A percentile compares a stretch with the other conserved stretches of the same genome.
Evolutionary conservation across 371 early-diverging fungal genomes (phyloP).

Genomic region (Actinomucor elegans): DNA sequence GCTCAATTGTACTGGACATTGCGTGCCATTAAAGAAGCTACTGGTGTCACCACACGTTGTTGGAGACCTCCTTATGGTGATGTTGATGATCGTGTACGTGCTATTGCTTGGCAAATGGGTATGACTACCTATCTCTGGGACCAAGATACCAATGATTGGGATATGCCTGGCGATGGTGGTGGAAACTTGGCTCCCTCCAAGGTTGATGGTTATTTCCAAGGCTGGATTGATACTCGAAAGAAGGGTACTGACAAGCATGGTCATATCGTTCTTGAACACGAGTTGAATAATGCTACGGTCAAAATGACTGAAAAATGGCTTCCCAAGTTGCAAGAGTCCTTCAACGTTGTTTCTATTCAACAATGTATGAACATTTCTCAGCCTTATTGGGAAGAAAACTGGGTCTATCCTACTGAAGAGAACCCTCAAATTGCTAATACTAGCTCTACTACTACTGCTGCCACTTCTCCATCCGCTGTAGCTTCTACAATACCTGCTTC

Average conservation of each 20-base stretch:
- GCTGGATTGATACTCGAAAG: conserved; percentile 35
- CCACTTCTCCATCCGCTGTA: not conserved
- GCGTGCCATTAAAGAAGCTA: conserved; percentile 53
- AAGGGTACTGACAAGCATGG: conserved; percentile 37
- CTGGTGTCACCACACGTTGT: conserved; percentile 53
- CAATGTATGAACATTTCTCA: conserved; percentile 51
- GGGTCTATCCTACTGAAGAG: conserved; percentile 32
- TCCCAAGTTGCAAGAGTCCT: conserved; percentile 38
- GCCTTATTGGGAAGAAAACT: conserved; percentile 50
- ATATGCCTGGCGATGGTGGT: conserved; percentile 46
- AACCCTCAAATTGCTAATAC: not conserved
- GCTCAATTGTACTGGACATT: conserved; percentile 59
- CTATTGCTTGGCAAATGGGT: conserved; percentile 55
- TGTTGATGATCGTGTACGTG: conserved; percentile 57
- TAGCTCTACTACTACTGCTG: not conserved
- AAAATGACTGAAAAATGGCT: conserved; percentile 47
- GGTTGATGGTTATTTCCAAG: conserved; percentile 42
- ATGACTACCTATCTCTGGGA: conserved; percentile 47
- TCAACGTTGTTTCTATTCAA: conserved; percentile 48
- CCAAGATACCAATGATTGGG: conserved; percentile 48
- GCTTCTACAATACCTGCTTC: not conserved
- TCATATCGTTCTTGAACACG: conserved; percentile 52
- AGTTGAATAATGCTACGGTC: conserved; percentile 46
- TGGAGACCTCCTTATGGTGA: conserved; percentile 60
- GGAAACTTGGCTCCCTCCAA: conserved; percentile 33